Percentiles rank a stretch among this genome's conserved stretches.
These are phyloP conservation scores for Porpolomopsis calyptriformis DNA, from an alignment of 768 basidiomycete species.

Conservation along the genomic window DNA sequence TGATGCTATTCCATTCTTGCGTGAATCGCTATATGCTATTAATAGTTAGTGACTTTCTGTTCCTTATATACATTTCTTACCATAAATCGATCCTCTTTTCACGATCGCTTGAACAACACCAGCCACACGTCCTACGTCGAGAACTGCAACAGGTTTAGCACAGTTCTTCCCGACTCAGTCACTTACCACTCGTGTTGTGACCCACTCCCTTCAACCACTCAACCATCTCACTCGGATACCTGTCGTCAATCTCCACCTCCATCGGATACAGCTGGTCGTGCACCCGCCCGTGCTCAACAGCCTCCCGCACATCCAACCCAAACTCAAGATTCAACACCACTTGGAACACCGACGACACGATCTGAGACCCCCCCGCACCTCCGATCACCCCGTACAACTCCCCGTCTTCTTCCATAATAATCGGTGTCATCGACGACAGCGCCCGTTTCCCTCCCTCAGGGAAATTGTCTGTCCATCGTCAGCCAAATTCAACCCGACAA, in stretches of 20 bases:
- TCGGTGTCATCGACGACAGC: conserved; percentile 73
- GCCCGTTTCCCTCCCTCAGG: conserved; percentile 84
- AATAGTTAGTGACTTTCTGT: conserved; percentile 1
- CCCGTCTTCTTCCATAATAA: conserved; percentile 75
- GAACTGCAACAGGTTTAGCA: conserved; percentile 23
- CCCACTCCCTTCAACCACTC: conserved; percentile 47
- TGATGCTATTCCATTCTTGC: conserved; percentile 87
- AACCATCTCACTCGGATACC: conserved; percentile 47
- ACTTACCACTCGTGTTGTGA: conserved; percentile 60
- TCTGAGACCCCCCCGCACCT: conserved; percentile 80
- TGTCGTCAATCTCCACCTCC: conserved; percentile 47
- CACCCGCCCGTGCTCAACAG: conserved; percentile 76
- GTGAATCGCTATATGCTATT: conserved; percentile 78
- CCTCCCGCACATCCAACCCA: conserved; percentile 68
- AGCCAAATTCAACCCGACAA: neutral
- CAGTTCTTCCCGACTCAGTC: neutral
- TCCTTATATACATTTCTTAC: conserved; percentile 29
- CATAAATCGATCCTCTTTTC: conserved; percentile 47
- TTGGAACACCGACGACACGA: conserved; percentile 74
- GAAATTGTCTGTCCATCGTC: conserved; percentile 56
- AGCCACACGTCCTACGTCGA: conserved; percentile 60
- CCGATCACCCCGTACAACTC: conserved; percentile 67
- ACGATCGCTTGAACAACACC: conserved; percentile 65
- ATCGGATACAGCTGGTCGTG: conserved; percentile 81
- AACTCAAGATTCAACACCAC: conserved; percentile 69